These are phyloP conservation scores for Pythium sukuiense DNA, from an alignment of 352 stramenopile species.

Conservation along the genomic window DNA sequence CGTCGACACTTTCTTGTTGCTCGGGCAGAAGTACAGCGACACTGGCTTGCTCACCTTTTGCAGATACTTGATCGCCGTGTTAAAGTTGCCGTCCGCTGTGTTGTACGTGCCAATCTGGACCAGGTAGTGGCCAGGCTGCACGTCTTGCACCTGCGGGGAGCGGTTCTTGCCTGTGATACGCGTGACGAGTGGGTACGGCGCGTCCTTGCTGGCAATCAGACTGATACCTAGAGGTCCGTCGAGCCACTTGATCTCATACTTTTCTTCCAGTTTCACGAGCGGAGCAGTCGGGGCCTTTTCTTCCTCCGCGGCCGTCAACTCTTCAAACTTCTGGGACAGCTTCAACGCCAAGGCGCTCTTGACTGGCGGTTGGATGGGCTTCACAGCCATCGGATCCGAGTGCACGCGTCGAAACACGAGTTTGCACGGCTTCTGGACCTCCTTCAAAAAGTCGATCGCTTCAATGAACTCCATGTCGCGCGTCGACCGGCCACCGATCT, in stretches of 20 bases:
- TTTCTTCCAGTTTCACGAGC: constrained; percentile 75
- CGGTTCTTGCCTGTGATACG: constrained; percentile 88
- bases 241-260: constrained; percentile 88
- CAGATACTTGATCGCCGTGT: constrained; percentile 88
- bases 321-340: constrained; percentile 74
- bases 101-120: constrained; percentile 87
- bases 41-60: constrained; percentile 87
- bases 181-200: constrained; percentile 84
- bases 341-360: constrained; percentile 72
- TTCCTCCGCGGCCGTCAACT: constrained; percentile 65
- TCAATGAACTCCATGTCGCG: constrained; percentile 85
- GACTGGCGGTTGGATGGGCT: constrained; percentile 69
- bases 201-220: constrained; percentile 86
- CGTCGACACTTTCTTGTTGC: constrained; percentile 76
- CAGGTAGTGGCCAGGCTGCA: constrained; percentile 85
- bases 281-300: constrained; percentile 68
- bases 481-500: constrained; percentile 68
- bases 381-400: constrained; percentile 77
- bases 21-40: constrained; percentile 80
- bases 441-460: constrained; percentile 81
- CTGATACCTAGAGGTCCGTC: constrained; percentile 85
- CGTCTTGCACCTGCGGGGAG: constrained; percentile 84
- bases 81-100: constrained; percentile 85
- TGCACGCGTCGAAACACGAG: constrained; percentile 72
- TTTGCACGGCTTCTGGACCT: constrained; percentile 72